A percentile compares a stretch with the other conserved stretches of the same genome.
Evolutionary conservation across 257 asterid genomes (phyloP).

Genomic region (Solanum acaule): DNA sequence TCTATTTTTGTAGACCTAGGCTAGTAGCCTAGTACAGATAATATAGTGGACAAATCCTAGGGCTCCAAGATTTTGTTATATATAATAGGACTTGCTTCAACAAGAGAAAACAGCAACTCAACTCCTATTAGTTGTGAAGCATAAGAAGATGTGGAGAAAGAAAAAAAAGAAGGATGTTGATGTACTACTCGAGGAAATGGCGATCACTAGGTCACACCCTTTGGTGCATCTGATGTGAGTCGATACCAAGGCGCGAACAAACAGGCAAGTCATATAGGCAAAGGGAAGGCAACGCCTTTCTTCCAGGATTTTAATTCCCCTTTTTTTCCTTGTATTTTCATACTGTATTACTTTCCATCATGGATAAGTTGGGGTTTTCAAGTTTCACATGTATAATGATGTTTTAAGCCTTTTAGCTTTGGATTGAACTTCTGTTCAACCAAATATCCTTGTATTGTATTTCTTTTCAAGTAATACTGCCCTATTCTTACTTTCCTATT

Average conservation of each 20-base stretch:
- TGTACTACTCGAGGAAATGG: neutral
- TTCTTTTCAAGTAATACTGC: neutral
- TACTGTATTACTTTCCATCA: neutral
- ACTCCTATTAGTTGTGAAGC: neutral
- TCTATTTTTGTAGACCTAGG: neutral
- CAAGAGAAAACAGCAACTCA: neutral
- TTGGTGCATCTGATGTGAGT: slow-evolving; percentile 4
- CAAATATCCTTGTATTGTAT: neutral
- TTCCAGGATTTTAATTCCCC: slow-evolving; percentile 22
- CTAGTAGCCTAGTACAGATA: neutral
- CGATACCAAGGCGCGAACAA: neutral
- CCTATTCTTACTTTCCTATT: neutral
- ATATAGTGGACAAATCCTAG: neutral
- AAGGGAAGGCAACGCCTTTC: slow-evolving; percentile 72
- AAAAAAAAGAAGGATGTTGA: slow-evolving; percentile 21
- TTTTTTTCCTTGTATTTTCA: neutral
- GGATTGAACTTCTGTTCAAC: neutral
- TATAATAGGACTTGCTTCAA: neutral
- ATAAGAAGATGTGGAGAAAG: slow-evolving; percentile 7
- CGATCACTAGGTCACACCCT: neutral
- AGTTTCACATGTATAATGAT: neutral
- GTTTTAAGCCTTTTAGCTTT: neutral
- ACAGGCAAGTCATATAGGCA: slow-evolving; percentile 58
- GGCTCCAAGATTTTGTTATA: neutral
- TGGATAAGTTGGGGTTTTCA: neutral